These are phyloP conservation scores for Quercus ilex DNA, from an alignment of 306 rosid species.

Conservation along the genomic window DNA sequence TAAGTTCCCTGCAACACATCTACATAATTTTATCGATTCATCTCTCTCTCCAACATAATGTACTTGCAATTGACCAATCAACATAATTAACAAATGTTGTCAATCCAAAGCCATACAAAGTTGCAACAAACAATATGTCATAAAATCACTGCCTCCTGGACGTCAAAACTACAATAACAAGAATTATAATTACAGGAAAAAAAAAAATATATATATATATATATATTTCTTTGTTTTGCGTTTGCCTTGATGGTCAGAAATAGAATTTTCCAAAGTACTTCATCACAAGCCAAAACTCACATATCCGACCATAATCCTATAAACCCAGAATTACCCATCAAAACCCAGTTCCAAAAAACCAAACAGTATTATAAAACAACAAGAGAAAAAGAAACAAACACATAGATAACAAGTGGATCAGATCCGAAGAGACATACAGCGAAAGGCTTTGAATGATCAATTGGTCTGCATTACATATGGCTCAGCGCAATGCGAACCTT, in stretches of 20 bases:
- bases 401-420: conserved; percentile 25
- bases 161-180: background rate
- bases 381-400: conserved; percentile 1
- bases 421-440: conserved; percentile 26
- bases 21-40: background rate
- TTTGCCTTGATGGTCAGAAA: conserved; percentile 8
- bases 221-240: background rate
- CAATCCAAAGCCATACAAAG: background rate
- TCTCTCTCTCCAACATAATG: background rate
- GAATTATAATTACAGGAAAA: background rate
- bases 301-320: background rate
- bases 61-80: background rate
- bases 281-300: background rate
- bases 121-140: background rate
- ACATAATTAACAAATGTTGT: background rate
- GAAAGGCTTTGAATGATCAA: conserved; percentile 4
- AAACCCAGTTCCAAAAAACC: conserved; percentile 10
- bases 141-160: background rate
- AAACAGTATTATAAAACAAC: background rate
- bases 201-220: background rate
- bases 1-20: background rate
- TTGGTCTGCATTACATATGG: background rate
- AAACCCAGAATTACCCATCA: conserved; percentile 13
- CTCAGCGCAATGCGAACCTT: conserved; percentile 31
- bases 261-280: background rate